A percentile compares a stretch with the other conserved stretches of the same genome.
phyloP scores from a whole-genome alignment of 2,329 filamentous ascomycete genomes.

The Arthrobotrys sphaeroides region DNA sequence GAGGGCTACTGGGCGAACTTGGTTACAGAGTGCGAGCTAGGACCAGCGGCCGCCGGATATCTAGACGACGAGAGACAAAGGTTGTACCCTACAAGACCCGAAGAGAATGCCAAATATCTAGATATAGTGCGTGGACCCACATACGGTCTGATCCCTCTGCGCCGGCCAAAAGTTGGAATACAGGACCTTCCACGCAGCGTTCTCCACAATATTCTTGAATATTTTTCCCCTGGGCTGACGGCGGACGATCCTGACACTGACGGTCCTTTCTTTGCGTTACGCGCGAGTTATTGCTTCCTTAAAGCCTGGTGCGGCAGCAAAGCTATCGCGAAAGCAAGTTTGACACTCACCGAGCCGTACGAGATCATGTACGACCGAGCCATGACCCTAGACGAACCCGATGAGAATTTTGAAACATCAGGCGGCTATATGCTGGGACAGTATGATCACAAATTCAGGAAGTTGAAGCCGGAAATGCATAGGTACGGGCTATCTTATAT shows the following conservation, averaged over 20 bases:
- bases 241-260: not conserved
- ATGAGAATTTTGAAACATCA: not conserved
- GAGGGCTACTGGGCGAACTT: conserved; percentile 33
- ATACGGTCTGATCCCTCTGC: conserved; percentile 5
- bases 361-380: not conserved
- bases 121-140: conserved; percentile 4
- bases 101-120: not conserved
- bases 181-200: conserved; percentile 17
- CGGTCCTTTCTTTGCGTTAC: not conserved
- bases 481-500: not conserved
- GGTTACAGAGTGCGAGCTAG: conserved; percentile 12
- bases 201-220: conserved; percentile 7
- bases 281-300: conserved; percentile 25
- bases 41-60: not conserved
- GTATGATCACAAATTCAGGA: conserved; percentile 5
- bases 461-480: not conserved
- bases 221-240: not conserved
- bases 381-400: too few relatives aligned
- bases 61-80: not conserved
- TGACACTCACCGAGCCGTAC: conserved; percentile 14
- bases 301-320: not conserved
- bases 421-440: conserved; percentile 1
- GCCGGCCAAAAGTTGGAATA: not conserved
- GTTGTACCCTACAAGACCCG: not conserved
- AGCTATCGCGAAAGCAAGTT: not conserved